A percentile compares a stretch with the other conserved stretches of the same genome.
Evolutionary conservation across 768 basidiomycete species (phyloP).

Genomic region (Leccinum pellstonianum): DNA sequence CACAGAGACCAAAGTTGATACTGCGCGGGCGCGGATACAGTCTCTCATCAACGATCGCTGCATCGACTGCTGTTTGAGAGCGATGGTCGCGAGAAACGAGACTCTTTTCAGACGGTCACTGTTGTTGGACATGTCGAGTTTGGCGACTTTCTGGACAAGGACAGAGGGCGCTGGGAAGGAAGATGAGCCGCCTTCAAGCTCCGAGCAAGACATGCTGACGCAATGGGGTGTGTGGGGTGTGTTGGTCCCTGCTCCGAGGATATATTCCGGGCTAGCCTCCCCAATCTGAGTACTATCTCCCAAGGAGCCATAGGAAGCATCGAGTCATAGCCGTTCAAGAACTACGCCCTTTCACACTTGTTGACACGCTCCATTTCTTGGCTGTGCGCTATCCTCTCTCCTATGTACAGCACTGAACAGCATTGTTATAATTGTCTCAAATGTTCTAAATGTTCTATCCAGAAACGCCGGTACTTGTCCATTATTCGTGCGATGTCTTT

Average conservation of each 20-base stretch:
- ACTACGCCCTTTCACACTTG: neutral
- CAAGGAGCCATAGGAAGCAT: neutral
- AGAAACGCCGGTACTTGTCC: neutral
- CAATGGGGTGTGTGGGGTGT: constrained; percentile 25
- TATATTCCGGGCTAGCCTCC: neutral
- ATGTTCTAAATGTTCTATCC: neutral
- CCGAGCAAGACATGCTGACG: constrained; percentile 22
- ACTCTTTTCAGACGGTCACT: constrained; percentile 16
- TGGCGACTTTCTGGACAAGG: constrained; percentile 12
- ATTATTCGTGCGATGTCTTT: neutral
- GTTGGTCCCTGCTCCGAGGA: constrained; percentile 10
- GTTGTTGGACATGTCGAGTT: constrained; percentile 12
- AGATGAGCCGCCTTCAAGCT: neutral
- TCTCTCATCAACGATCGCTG: constrained; percentile 21
- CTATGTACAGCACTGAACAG: neutral
- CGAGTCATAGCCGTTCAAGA: neutral
- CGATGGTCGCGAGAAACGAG: constrained; percentile 5
- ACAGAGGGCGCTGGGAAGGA: constrained; percentile 3
- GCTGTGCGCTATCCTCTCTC: neutral
- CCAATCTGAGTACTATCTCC: neutral
- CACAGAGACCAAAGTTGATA: neutral
- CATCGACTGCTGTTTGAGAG: constrained; percentile 21
- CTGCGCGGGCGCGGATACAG: constrained; percentile 8
- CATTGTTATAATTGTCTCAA: neutral
- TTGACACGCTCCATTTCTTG: neutral